Evolutionary conservation across 2,329 filamentous ascomycete species (phyloP).

Genomic region (Sphaerulina musiva): DNA sequence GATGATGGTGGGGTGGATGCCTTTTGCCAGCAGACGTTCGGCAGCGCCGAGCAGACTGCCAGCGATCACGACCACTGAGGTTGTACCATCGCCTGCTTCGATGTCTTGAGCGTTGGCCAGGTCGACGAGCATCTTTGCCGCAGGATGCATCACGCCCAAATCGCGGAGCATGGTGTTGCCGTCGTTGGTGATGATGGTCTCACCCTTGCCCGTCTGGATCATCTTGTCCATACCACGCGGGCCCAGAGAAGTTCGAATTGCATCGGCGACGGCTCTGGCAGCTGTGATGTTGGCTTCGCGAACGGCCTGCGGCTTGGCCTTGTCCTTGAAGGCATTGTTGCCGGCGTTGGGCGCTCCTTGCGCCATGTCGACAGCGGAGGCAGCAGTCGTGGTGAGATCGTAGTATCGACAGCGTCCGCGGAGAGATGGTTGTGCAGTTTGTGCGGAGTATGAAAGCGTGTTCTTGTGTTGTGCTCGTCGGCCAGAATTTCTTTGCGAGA

Average conservation of each 20-base stretch:
- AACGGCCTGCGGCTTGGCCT: conserved; percentile 98
- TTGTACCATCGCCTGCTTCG: conserved; percentile 96
- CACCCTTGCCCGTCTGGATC: conserved; percentile 94
- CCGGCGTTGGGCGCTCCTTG: conserved; percentile 45
- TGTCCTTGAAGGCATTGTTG: conserved; percentile 69
- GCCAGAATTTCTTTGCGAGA: not conserved
- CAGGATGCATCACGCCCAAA: conserved; percentile 99
- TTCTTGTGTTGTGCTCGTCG: not conserved
- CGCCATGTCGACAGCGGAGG: conserved; percentile 26
- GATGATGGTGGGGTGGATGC: conserved; percentile 94
- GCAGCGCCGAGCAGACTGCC: conserved; percentile 90
- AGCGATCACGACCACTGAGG: conserved; percentile 95
- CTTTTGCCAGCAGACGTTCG: conserved; percentile 82
- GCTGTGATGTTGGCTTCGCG: conserved; percentile 95
- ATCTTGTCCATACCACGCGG: conserved; percentile 97
- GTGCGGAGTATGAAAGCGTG: not conserved
- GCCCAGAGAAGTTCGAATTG: conserved; percentile 91
- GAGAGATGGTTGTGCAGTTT: not conserved
- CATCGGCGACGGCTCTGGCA: conserved; percentile 94
- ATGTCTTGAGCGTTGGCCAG: conserved; percentile 96
- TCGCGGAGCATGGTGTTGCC: conserved; percentile 98
- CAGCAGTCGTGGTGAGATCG: not conserved
- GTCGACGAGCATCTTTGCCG: conserved; percentile 98
- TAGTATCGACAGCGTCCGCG: not conserved
- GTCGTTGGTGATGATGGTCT: conserved; percentile 99